Evolutionary conservation across 1,284 basidiomycete genomes (phyloP).

Genomic region (Heterobasidion occidentale): DNA sequence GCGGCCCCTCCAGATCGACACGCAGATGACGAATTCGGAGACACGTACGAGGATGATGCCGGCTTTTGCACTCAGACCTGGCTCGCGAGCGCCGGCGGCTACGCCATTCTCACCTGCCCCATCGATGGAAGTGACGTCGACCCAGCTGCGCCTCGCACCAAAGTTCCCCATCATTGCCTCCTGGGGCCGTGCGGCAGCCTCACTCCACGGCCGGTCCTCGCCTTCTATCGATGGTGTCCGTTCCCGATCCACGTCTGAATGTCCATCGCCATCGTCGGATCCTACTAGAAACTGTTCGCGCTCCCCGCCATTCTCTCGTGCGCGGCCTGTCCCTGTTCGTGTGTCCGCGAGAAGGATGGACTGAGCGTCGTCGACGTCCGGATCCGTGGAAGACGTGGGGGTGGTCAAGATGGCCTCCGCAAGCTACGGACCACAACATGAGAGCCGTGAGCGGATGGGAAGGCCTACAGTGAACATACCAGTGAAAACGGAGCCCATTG

Average conservation of each 20-base stretch:
- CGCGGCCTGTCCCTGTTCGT: slow-evolving; percentile 14
- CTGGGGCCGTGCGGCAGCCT: background rate
- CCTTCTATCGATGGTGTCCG: background rate
- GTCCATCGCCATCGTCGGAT: slow-evolving; percentile 27
- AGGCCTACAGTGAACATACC: slow-evolving; percentile 30
- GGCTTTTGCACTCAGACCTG: slow-evolving; percentile 47
- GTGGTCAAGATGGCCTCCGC: slow-evolving; percentile 56
- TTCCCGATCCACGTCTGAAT: slow-evolving; percentile 18
- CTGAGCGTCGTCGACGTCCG: slow-evolving; percentile 27
- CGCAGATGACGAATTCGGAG: slow-evolving; percentile 2
- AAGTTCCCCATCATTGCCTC: slow-evolving; percentile 33
- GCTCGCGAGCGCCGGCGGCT: slow-evolving; percentile 10
- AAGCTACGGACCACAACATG: slow-evolving; percentile 33
- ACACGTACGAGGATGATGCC: slow-evolving; percentile 79
- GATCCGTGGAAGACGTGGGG: slow-evolving; percentile 32
- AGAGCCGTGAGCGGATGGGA: background rate
- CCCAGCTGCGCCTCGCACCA: slow-evolving; percentile 35
- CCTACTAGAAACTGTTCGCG: slow-evolving; percentile 1
- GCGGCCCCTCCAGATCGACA: background rate
- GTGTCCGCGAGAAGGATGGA: slow-evolving; percentile 44
- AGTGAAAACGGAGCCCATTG: slow-evolving; percentile 78
- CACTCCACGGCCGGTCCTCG: background rate
- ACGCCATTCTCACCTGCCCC: background rate
- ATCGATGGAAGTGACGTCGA: slow-evolving; percentile 22
- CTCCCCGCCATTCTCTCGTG: slow-evolving; percentile 14